These are phyloP conservation scores for Noccaea caerulescens DNA, from an alignment of 345 rosid species.

Conservation along the genomic window DNA sequence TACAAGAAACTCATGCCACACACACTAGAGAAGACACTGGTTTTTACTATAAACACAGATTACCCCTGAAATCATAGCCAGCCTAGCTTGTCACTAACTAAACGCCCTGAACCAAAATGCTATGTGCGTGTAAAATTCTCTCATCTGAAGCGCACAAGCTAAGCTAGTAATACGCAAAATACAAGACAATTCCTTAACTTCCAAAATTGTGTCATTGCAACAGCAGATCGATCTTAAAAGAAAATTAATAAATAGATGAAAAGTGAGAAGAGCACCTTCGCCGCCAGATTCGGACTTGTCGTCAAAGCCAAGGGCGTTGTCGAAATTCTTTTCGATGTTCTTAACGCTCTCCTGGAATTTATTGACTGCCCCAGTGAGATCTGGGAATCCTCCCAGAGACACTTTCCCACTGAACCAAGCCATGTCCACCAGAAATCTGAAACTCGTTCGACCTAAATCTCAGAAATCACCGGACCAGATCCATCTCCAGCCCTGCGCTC, in stretches of 20 bases:
- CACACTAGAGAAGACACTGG: neutral
- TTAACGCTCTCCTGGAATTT: conserved; percentile 99
- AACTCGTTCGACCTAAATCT: conserved; percentile 32
- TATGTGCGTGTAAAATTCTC: neutral
- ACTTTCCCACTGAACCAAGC: conserved; percentile 99
- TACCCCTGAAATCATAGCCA: conserved; percentile 13
- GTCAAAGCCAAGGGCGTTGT: conserved; percentile 91
- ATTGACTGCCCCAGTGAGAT: conserved; percentile 97
- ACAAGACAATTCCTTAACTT: conserved; percentile 12
- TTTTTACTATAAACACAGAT: neutral
- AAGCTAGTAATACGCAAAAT: conserved; percentile 5
- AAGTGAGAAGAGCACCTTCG: conserved; percentile 58
- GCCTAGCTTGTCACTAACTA: conserved; percentile 11
- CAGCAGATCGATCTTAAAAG: conserved; percentile 6
- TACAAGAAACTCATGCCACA: conserved; percentile 10
- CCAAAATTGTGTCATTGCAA: conserved; percentile 19
- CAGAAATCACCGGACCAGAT: conserved; percentile 42
- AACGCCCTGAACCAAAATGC: neutral
- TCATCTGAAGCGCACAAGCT: conserved; percentile 19
- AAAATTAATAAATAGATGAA: neutral
- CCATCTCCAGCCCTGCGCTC: conserved; percentile 46
- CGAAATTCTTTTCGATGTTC: conserved; percentile 98
- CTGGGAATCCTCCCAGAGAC: conserved; percentile 85
- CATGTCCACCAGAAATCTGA: conserved; percentile 50
- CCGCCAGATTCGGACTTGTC: conserved; percentile 58